Evolutionary conservation across 1,284 basidiomycete species (phyloP).

Genomic region (Prillingera fragicola): DNA sequence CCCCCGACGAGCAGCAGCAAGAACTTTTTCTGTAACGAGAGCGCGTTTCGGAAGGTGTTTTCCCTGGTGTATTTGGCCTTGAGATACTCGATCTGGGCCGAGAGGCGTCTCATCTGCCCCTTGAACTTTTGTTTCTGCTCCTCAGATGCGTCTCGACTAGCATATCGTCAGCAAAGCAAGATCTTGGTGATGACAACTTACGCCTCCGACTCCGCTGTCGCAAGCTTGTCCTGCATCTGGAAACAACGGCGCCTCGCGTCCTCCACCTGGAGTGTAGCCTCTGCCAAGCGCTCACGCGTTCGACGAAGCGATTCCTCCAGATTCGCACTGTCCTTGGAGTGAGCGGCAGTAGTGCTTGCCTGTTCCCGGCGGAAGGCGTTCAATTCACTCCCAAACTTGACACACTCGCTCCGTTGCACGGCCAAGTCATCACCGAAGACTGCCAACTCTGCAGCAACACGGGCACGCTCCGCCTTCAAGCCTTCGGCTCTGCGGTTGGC

Average conservation of each 20-base stretch:
- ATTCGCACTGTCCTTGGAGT: neutral
- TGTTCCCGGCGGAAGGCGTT: conserved; percentile 52
- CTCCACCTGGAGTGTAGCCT: conserved; percentile 15
- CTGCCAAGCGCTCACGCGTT: conserved; percentile 10
- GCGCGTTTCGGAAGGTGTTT: conserved; percentile 67
- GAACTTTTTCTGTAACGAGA: conserved; percentile 83
- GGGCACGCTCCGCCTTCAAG: conserved; percentile 15
- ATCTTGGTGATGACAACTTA: conserved; percentile 9
- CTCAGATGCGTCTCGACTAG: conserved; percentile 5
- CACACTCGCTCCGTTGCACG: conserved; percentile 53
- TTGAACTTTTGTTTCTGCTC: conserved; percentile 34
- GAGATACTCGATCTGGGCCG: conserved; percentile 71
- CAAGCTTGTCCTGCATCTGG: conserved; percentile 16
- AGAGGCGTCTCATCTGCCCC: conserved; percentile 31
- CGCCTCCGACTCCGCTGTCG: conserved; percentile 15
- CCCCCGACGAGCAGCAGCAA: conserved; percentile 47
- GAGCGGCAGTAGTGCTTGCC: neutral
- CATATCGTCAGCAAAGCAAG: conserved; percentile 4
- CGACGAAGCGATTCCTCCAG: conserved; percentile 1
- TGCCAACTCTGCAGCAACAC: conserved; percentile 22
- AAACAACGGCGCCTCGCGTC: conserved; percentile 10
- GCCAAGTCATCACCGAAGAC: conserved; percentile 36
- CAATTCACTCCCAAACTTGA: conserved; percentile 53
- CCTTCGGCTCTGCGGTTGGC: conserved; percentile 16
- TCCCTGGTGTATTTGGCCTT: conserved; percentile 88